Percentiles rank a stretch among this genome's conserved stretches.
Evolutionary conservation across 2,329 filamentous ascomycete species (phyloP).

Genomic region (Tolypocladium capitatum): DNA sequence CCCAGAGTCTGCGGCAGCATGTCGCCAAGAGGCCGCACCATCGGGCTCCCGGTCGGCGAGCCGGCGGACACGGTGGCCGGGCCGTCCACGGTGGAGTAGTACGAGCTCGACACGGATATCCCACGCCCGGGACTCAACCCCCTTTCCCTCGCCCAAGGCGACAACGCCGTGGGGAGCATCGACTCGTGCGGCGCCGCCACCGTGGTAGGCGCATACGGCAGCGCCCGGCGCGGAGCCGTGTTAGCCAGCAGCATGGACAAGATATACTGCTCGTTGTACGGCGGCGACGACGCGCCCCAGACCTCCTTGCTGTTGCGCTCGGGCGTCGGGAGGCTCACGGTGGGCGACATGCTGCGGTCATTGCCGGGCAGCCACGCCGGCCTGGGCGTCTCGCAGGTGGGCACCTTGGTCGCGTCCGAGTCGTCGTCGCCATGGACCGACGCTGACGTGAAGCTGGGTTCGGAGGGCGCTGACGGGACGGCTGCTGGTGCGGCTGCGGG

Average conservation of each 20-base stretch:
- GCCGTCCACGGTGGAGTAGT: constrained; percentile 8
- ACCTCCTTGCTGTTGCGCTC: neutral
- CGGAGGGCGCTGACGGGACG: constrained; percentile 5
- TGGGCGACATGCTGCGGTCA: constrained; percentile 2
- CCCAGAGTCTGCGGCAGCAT: constrained; percentile 15
- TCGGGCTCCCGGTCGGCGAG: constrained; percentile 10
- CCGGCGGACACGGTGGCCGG: constrained; percentile 8
- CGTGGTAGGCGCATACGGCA: constrained; percentile 17
- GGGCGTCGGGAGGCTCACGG: constrained; percentile 4
- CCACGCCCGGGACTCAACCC: constrained; percentile 7
- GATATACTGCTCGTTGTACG: constrained; percentile 21
- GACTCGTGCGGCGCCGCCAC: constrained; percentile 14
- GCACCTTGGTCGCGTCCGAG: constrained; percentile 7
- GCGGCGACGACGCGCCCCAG: constrained; percentile 14
- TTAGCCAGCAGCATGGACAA: constrained; percentile 15
- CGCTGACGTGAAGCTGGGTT: constrained; percentile 13
- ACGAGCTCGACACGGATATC: constrained; percentile 14
- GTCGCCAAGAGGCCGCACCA: constrained; percentile 4
- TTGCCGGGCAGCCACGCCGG: constrained; percentile 1
- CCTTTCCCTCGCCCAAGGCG: constrained; percentile 11
- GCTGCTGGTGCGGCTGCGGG: neutral
- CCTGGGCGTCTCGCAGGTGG: constrained; percentile 5
- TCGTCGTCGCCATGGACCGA: constrained; percentile 12
- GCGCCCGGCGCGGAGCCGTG: constrained; percentile 9
- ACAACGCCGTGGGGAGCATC: constrained; percentile 13